phyloP scores from a whole-genome alignment of 202 grass and related monocot species.

The Zizania palustris region DNA sequence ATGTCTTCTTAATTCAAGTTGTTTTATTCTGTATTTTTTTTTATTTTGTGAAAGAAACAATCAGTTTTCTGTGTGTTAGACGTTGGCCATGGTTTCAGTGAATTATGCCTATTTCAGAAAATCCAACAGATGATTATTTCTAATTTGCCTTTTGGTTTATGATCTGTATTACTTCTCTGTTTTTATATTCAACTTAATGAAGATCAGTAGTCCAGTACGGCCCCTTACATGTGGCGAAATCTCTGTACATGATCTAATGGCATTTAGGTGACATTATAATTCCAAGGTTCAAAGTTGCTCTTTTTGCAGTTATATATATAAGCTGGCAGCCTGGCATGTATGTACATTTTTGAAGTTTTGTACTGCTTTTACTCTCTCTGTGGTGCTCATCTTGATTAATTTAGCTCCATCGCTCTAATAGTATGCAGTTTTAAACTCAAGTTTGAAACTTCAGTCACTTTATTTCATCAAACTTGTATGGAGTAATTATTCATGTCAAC shows the following conservation, averaged over 20 bases:
- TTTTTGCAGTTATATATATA: neutral
- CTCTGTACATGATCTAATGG: neutral
- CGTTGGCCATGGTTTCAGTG: neutral
- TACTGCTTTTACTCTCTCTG: slow-evolving; percentile 1
- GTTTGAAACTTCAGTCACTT: neutral
- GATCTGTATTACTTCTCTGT: neutral
- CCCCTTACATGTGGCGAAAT: neutral
- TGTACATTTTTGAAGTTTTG: slow-evolving; percentile 1
- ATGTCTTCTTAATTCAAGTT: neutral
- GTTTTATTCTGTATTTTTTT: neutral
- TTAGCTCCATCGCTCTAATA: neutral
- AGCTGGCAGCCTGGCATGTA: neutral
- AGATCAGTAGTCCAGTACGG: neutral
- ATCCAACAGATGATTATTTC: neutral
- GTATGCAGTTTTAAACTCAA: neutral
- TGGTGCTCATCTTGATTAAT: neutral
- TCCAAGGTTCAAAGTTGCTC: neutral
- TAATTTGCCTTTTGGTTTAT: neutral
- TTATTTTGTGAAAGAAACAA: no score
- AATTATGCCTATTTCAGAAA: neutral
- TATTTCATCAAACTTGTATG: neutral
- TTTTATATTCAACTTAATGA: neutral
- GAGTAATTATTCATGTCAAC: neutral
- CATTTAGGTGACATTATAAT: no score
- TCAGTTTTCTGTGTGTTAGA: no score